These are phyloP conservation scores for Takashimella koratensis DNA, from an alignment of 1,284 basidiomycete species.

Conservation along the genomic window DNA sequence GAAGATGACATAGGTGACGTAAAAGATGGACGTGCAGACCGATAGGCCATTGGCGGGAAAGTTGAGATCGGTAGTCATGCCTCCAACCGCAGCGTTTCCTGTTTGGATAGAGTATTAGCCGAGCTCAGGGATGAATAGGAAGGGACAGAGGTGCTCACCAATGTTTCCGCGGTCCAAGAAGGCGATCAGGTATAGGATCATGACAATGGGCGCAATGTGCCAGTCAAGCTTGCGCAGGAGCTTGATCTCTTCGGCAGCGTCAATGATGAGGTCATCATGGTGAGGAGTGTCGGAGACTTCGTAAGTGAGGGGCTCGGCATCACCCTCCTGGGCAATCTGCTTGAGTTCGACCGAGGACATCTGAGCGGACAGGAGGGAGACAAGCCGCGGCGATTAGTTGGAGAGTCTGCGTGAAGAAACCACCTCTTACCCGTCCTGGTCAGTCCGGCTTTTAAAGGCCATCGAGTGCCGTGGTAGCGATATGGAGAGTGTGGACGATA, in stretches of 20 bases:
- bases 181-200: conserved; percentile 12
- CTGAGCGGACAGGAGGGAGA: no score
- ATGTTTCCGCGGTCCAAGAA: conserved; percentile 12
- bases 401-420: no score
- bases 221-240: conserved; percentile 8
- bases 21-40: conserved; percentile 22
- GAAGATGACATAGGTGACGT: conserved; percentile 34
- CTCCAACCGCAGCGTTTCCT: conserved; percentile 14
- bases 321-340: no score
- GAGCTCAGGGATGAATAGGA: background rate
- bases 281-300: no score
- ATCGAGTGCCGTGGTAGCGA: no score
- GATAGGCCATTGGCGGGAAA: conserved; percentile 12
- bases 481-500: no score
- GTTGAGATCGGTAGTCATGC: conserved; percentile 12
- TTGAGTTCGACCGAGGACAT: no score
- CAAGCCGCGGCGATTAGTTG: no score
- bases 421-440: no score
- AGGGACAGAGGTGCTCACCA: conserved; percentile 1
- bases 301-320: no score
- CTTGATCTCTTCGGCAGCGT: background rate
- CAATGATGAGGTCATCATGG: no score
- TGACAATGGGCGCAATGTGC: conserved; percentile 9
- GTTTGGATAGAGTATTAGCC: background rate
- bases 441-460: no score